Evolutionary conservation across 208 protist species (phyloP).

Genomic region (Leishmania mexicana): DNA sequence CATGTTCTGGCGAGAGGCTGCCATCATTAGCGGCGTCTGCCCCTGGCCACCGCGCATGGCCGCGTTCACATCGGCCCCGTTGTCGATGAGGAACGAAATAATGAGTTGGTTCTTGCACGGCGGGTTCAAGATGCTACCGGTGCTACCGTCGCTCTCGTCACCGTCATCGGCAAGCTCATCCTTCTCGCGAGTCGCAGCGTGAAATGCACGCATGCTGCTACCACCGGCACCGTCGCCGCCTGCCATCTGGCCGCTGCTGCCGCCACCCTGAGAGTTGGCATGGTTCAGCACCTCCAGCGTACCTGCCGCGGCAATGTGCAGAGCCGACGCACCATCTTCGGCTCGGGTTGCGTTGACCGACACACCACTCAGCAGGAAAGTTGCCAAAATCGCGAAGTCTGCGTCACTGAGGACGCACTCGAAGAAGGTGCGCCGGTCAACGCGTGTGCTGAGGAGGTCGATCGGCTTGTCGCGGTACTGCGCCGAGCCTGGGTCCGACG

Average conservation of each 20-base stretch:
- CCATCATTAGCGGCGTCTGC: constrained; percentile 84
- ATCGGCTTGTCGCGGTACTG: constrained; percentile 1
- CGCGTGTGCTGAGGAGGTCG: constrained; percentile 21
- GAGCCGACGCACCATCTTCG: constrained; percentile 52
- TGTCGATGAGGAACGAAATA: constrained; percentile 77
- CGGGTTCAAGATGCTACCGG: constrained; percentile 15
- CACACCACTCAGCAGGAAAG: constrained; percentile 67
- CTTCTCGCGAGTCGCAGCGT: not conserved
- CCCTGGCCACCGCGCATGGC: constrained; percentile 27
- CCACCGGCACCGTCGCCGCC: not conserved
- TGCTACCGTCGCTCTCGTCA: not conserved
- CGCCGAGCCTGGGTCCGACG: constrained; percentile 6
- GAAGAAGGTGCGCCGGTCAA: constrained; percentile 55
- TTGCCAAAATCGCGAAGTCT: constrained; percentile 43
- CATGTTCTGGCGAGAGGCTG: constrained; percentile 52
- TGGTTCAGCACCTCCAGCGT: constrained; percentile 16
- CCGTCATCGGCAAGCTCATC: not conserved
- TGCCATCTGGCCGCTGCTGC: not conserved
- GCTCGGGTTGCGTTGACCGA: constrained; percentile 40
- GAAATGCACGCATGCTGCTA: not conserved
- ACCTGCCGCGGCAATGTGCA: constrained; percentile 65
- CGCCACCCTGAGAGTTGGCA: not conserved
- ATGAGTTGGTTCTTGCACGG: constrained; percentile 55
- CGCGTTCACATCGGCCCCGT: constrained; percentile 70
- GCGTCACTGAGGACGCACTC: constrained; percentile 47